A percentile compares a stretch with the other conserved stretches of the same genome.
These are phyloP conservation scores for Picochlorum sp. DNA, from an alignment of 139 green algal species.

Conservation along the genomic window DNA sequence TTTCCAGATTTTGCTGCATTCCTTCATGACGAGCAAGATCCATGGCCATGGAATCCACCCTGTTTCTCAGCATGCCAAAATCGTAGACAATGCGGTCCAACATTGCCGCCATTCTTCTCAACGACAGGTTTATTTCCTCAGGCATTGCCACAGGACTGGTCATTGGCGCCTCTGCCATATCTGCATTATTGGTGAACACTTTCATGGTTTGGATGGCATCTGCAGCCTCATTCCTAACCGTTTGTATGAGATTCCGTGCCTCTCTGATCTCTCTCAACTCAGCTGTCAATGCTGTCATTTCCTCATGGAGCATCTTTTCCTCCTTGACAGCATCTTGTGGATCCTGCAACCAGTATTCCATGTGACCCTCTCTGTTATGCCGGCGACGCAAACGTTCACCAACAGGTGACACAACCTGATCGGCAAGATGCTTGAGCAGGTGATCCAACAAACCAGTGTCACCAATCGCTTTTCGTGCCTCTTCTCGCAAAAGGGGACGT, in stretches of 20 bases:
- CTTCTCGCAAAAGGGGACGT: slow-evolving; percentile 39
- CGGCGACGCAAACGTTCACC: slow-evolving; percentile 36
- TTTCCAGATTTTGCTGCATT: too few relatives aligned
- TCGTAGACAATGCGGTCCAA: too few relatives aligned
- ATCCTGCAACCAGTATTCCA: slow-evolving; percentile 52
- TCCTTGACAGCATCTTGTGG: slow-evolving; percentile 10
- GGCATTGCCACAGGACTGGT: too few relatives aligned
- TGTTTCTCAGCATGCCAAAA: background rate
- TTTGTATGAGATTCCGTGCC: slow-evolving; percentile 16
- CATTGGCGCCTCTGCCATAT: too few relatives aligned
- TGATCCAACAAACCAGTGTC: slow-evolving; percentile 60
- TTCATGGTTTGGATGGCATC: slow-evolving; percentile 18
- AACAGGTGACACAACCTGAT: slow-evolving; percentile 25
- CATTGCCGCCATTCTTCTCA: too few relatives aligned
- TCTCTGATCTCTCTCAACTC: slow-evolving; percentile 27
- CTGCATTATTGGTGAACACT: background rate
- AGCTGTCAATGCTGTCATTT: slow-evolving; percentile 14
- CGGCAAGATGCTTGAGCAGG: slow-evolving; percentile 53
- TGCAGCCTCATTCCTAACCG: slow-evolving; percentile 17
- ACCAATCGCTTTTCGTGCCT: slow-evolving; percentile 43
- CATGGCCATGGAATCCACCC: background rate
- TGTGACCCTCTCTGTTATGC: slow-evolving; percentile 48
- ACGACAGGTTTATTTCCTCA: too few relatives aligned
- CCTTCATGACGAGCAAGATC: too few relatives aligned
- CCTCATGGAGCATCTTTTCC: slow-evolving; percentile 18